These are phyloP conservation scores for Lodderomyces pseudojiufengensis DNA, from an alignment of 1,139 yeast genomes.

Conservation along the genomic window DNA sequence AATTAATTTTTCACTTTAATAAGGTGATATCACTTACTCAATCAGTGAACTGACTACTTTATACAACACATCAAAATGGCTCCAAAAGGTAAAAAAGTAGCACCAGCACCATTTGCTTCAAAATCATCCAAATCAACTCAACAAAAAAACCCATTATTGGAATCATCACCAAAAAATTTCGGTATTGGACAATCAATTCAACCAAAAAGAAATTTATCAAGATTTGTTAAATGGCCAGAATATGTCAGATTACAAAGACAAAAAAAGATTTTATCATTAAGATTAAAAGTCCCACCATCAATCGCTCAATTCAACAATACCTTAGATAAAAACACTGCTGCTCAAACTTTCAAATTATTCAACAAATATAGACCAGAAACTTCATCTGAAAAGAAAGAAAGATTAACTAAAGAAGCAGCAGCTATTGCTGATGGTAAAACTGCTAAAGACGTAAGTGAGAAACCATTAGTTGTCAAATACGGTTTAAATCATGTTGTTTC, in stretches of 20 bases:
- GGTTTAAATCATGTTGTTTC: slow-evolving; percentile 99
- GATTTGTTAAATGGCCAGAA: slow-evolving; percentile 98
- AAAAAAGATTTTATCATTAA: slow-evolving; percentile 88
- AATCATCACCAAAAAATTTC: slow-evolving; percentile 85
- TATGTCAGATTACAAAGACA: slow-evolving; percentile 89
- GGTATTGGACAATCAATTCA: slow-evolving; percentile 95
- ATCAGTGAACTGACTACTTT: too few relatives aligned
- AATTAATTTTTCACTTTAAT: too few relatives aligned
- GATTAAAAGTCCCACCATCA: slow-evolving; percentile 99
- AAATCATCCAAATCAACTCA: too few relatives aligned
- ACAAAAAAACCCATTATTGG: slow-evolving; percentile 46
- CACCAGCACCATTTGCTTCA: slow-evolving; percentile 56
- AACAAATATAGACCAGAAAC: slow-evolving; percentile 99
- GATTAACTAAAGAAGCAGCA: slow-evolving; percentile 98
- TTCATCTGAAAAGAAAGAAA: slow-evolving; percentile 94
- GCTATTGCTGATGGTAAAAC: slow-evolving; percentile 97
- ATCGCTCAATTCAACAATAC: slow-evolving; percentile 93
- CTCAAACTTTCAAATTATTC: slow-evolving; percentile 93
- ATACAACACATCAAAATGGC: too few relatives aligned
- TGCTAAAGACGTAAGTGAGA: slow-evolving; percentile 91
- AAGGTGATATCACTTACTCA: too few relatives aligned
- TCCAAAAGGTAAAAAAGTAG: slow-evolving; percentile 72
- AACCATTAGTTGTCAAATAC: slow-evolving; percentile 94
- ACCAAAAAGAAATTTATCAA: slow-evolving; percentile 93
- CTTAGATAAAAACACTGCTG: slow-evolving; percentile 97